These are phyloP conservation scores for Solanum medicagineum DNA, from an alignment of 257 asterid genomes.

Conservation along the genomic window DNA sequence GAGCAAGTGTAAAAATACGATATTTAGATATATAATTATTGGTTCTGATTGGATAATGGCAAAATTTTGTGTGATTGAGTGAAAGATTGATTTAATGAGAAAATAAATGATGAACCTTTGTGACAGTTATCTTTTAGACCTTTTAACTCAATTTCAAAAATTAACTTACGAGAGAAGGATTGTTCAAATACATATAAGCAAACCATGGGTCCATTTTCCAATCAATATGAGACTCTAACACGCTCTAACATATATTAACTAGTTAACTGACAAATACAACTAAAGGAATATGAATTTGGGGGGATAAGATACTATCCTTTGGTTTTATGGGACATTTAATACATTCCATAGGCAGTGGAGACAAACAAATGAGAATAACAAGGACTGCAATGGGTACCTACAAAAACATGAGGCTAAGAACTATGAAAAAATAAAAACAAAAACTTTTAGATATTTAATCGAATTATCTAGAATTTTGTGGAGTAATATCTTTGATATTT, in stretches of 20 bases:
- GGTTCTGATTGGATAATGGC: neutral
- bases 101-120: neutral
- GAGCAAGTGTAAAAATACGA: neutral
- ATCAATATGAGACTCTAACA: neutral
- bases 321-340: neutral
- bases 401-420: neutral
- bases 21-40: neutral
- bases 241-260: neutral
- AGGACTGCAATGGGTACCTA: neutral
- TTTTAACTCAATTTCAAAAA: no score
- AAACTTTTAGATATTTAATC: no score
- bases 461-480: no score
- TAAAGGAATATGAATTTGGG: neutral
- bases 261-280: neutral
- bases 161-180: neutral
- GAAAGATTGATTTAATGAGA: neutral
- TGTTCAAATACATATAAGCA: neutral
- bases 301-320: neutral
- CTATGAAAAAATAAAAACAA: no score
- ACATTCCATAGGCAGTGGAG: neutral
- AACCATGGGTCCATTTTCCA: neutral
- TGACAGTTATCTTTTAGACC: neutral
- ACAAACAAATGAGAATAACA: neutral
- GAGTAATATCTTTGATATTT: no score
- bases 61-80: neutral